A percentile compares a stretch with the other conserved stretches of the same genome.
Conservation (phyloP, 306 rosid genomes). For the Casuarina glauca region DNA sequence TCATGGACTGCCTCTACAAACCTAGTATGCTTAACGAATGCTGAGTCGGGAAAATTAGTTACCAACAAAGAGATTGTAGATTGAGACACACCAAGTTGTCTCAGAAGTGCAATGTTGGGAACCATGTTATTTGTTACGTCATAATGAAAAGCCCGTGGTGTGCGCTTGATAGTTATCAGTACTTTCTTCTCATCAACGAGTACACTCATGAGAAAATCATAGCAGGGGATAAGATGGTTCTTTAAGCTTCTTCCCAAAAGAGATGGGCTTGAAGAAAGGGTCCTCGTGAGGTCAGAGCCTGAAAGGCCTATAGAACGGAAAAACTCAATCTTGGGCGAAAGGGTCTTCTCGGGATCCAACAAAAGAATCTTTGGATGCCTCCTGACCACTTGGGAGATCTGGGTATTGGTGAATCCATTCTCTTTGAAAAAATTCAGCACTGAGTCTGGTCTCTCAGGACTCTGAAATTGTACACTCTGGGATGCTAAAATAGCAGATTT, state of each 20-base stretch:
- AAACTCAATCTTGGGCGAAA: constrained; percentile 38
- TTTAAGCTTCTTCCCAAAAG: constrained; percentile 24
- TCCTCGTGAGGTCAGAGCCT: constrained; percentile 12
- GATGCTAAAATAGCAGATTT: constrained; percentile 27
- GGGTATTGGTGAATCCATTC: constrained; percentile 26
- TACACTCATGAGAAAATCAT: constrained; percentile 16
- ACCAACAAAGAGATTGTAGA: constrained; percentile 12
- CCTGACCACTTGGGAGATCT: constrained; percentile 27
- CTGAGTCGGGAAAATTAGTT: neutral
- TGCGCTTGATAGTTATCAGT: constrained; percentile 2
- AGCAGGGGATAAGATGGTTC: constrained; percentile 23
- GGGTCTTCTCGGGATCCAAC: constrained; percentile 17
- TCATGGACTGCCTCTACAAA: constrained; percentile 10
- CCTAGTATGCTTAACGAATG: neutral
- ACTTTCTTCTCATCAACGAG: constrained; percentile 7
- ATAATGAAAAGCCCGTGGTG: neutral
- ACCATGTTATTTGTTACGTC: neutral
- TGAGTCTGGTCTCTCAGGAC: constrained; percentile 22
- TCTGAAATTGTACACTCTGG: constrained; percentile 18
- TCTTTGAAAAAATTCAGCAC: constrained; percentile 25
- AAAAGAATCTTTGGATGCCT: constrained; percentile 12
- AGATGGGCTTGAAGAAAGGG: neutral
- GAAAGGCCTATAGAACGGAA: constrained; percentile 35
- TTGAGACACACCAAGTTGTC: constrained; percentile 8
- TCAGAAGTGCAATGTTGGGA: constrained; percentile 26